These are phyloP conservation scores for Rosa lucieae DNA, from an alignment of 306 rosid species.

Conservation along the genomic window DNA sequence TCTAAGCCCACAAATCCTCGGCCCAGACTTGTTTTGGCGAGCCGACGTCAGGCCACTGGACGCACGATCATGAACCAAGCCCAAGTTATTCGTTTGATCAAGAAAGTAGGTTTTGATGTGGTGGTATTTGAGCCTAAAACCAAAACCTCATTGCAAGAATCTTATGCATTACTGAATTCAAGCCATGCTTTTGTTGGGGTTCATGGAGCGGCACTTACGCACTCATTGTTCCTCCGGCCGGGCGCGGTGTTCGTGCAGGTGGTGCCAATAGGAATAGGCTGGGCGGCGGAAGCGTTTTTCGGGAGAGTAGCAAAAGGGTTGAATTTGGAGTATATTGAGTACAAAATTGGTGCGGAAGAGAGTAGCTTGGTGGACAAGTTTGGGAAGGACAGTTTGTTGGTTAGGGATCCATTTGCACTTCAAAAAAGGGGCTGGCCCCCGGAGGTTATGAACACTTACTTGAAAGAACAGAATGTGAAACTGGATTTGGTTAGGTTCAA, in stretches of 20 bases:
- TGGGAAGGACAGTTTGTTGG: slow-evolving; percentile 19
- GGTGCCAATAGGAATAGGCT: slow-evolving; percentile 41
- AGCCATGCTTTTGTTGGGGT: slow-evolving; percentile 50
- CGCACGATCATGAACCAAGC: slow-evolving; percentile 28
- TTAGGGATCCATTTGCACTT: slow-evolving; percentile 25
- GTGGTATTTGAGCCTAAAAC: slow-evolving; percentile 30
- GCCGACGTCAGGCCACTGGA: slow-evolving; percentile 7
- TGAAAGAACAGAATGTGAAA: slow-evolving; percentile 38
- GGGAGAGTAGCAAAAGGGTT: slow-evolving; percentile 28
- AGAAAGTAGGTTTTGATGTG: slow-evolving; percentile 39
- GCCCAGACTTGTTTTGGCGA: slow-evolving; percentile 19
- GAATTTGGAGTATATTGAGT: slow-evolving; percentile 36
- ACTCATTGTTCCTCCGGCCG: slow-evolving; percentile 35
- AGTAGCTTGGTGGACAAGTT: slow-evolving; percentile 42
- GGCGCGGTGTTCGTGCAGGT: slow-evolving; percentile 39
- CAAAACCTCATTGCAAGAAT: slow-evolving; percentile 8
- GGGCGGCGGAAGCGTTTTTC: slow-evolving; percentile 30
- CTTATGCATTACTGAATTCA: slow-evolving; percentile 35
- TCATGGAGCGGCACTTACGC: slow-evolving; percentile 47
- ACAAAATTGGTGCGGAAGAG: slow-evolving; percentile 36
- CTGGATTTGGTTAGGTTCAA: slow-evolving; percentile 36
- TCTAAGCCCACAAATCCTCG: neutral
- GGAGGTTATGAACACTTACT: slow-evolving; percentile 31
- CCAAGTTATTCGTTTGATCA: slow-evolving; percentile 7
- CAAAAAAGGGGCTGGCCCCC: slow-evolving; percentile 23